These are phyloP conservation scores for Orbilia oligospora DNA, from an alignment of 2,329 filamentous ascomycete genomes.

Conservation along the genomic window DNA sequence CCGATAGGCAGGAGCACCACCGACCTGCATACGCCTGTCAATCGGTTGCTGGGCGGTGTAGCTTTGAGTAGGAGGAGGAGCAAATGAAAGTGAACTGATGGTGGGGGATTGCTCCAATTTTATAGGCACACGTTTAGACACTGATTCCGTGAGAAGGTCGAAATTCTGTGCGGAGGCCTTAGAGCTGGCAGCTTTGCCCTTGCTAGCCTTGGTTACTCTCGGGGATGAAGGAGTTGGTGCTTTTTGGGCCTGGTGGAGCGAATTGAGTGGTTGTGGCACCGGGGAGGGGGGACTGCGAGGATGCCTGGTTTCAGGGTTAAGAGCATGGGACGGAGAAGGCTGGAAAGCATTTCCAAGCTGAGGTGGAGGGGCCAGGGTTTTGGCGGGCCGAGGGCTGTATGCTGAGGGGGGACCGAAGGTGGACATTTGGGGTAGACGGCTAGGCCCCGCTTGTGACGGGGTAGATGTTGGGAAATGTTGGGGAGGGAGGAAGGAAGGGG, in stretches of 20 bases:
- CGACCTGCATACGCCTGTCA: conserved; percentile 57
- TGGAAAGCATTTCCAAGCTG: conserved; percentile 60
- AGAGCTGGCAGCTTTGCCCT: conserved; percentile 34
- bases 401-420: conserved; percentile 52
- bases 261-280: conserved; percentile 35
- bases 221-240: conserved; percentile 36
- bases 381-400: conserved; percentile 52
- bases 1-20: conserved; percentile 47
- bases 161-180: conserved; percentile 37
- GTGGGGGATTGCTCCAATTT: conserved; percentile 58
- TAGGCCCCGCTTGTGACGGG: conserved; percentile 47
- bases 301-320: conserved; percentile 51
- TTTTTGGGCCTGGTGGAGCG: conserved; percentile 49
- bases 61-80: conserved; percentile 34
- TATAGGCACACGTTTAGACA: conserved; percentile 52
- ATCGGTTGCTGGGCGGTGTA: conserved; percentile 45
- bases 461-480: conserved; percentile 50
- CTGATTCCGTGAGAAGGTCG: conserved; percentile 37
- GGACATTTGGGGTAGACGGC: conserved; percentile 52
- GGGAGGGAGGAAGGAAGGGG: conserved; percentile 21
- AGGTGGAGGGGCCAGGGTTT: conserved; percentile 42
- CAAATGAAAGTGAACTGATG: conserved; percentile 54
- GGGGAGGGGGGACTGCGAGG: conserved; percentile 50
- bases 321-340: conserved; percentile 43
- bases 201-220: conserved; percentile 42